Base-by-base conservation (phyloP, 2,329 filamentous ascomycete species). In the Curvularia eragrostidis region DNA sequence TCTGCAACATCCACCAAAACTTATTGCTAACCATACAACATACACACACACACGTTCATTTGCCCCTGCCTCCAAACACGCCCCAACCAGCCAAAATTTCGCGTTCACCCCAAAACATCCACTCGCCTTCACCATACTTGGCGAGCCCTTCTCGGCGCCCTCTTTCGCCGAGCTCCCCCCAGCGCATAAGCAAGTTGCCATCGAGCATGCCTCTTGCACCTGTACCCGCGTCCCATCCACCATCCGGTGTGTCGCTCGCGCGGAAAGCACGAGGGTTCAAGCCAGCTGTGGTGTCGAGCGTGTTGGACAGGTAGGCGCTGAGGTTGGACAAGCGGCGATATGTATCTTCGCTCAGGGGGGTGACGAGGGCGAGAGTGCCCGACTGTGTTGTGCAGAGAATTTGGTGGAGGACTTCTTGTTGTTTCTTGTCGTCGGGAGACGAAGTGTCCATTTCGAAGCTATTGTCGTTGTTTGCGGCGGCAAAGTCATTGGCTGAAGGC, bases 321-420 rank as follows among this genome's bases (percentile, higher is more conserved):
- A 99, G 82, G 1, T 91, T 91, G 3, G 88, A 88, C 3, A 99
- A 84, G 0, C 93, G 89, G 1, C 95, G 89, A 78, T 98, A 98
- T 10, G 88, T 83, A 5, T 89, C 82, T 76, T 98, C 94, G 0
- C 88, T 82, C 1, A 98, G 81, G 0, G 94, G 87, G 0, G 90
- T 90, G 9, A 99, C 83, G 8, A 93, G 82, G 0, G 90, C 87
- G 12, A 98, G 78, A 19, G 89, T 85, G 48, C 95, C 95, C 0
- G 91, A 91, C 7, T 87, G 72, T 0, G 69, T 55, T 2, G 74
- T 75, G 43, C 62, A 60, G 2, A 76, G 67, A 51, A 76, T 64
- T 61, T 75, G 74, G 43, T 74, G 67, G n/a, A 70, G 60, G 3
- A 68, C 64, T 3, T 54, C 41, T 1, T 34, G 5, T 13, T 46